A percentile compares a stretch with the other conserved stretches of the same genome.
These are phyloP conservation scores for Claviceps purpurea DNA, from an alignment of 2,329 filamentous ascomycete species.

Conservation along the genomic window DNA sequence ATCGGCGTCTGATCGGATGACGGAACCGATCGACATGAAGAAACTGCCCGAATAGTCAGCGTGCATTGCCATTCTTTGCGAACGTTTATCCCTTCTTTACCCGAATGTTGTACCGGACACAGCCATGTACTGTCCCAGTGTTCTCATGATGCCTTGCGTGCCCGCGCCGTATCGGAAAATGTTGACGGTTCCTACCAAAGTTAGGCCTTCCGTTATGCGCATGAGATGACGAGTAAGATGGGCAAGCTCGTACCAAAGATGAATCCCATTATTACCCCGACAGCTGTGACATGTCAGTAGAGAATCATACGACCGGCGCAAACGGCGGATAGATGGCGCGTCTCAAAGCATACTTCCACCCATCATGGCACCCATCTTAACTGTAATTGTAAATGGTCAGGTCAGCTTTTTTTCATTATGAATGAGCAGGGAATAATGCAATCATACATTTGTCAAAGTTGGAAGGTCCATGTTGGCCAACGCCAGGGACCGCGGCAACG, in stretches of 20 bases:
- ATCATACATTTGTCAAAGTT: conserved; percentile 40
- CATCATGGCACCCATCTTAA: conserved; percentile 97
- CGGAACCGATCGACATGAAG: conserved; percentile 98
- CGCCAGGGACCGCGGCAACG: conserved; percentile 23
- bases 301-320: not conserved
- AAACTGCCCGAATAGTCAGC: conserved; percentile 40
- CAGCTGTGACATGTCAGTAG: conserved; percentile 46
- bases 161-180: conserved; percentile 93
- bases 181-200: conserved; percentile 64
- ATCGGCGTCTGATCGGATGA: conserved; percentile 83
- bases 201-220: not conserved
- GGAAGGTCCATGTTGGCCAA: conserved; percentile 34
- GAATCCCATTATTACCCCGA: conserved; percentile 93
- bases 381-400: conserved; percentile 27
- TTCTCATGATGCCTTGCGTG: conserved; percentile 84
- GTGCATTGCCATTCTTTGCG: not conserved
- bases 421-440: not conserved
- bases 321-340: not conserved
- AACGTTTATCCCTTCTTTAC: conserved; percentile 31
- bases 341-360: conserved; percentile 65
- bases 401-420: not conserved
- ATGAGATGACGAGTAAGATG: not conserved
- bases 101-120: conserved; percentile 93
- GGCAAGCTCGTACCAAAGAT: conserved; percentile 60
- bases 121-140: conserved; percentile 91